Base-by-base conservation (phyloP, 2,329 filamentous ascomycete genomes). In the Phoma sp. region DNA sequence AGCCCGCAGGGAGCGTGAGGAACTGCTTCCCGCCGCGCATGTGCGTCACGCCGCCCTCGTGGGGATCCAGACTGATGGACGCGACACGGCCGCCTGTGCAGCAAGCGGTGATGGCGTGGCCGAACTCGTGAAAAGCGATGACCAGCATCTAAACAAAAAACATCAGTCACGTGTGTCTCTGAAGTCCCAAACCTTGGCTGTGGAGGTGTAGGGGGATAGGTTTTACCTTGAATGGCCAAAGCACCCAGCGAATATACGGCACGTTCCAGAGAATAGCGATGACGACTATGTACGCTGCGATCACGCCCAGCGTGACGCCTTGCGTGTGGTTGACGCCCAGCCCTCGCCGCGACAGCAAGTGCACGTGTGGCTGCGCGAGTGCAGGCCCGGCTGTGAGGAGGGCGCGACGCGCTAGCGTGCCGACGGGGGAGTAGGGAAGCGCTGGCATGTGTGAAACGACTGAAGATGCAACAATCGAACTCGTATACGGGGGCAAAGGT, bases 231-330 rank as follows among this genome's bases (percentile, higher is more conserved):
- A 93, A 92, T 4, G 89, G 89, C 89, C 89, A 93, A 32, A 93
- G 77, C 1, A 88, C 80, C 81, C 85, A 88, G 51, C 84, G 82
- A n/a, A 93, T 75, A 72, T 90, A 91, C 1, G 89, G 89, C 1
- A 92, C 73, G 75, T 92, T 92, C 89, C 89, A 93, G 3, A 93
- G 78, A 37, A 93, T 79, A 4, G 88, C 89, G 60, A 93, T 93
- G 41, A 82, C 81, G 14, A 91, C 88, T 2, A 89, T 82, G 73
- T 92, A 92, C 32, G 80, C 86, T 7, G 75, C 87, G 63, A 92
- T 90, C 36, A 91, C 79, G 7, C 88, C 88, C 24, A 91, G 77
- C 0, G 89, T 91, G 8, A 91, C 82, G 47, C 81, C 80, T 66
- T 92, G 89, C 2, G 89, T 89, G 67, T 86, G 82, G 60, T 85